Percentiles rank a stretch among this genome's conserved stretches.
phyloP scores from a whole-genome alignment of 163 green algal species.

The Scenedesmus sp. region DNA sequence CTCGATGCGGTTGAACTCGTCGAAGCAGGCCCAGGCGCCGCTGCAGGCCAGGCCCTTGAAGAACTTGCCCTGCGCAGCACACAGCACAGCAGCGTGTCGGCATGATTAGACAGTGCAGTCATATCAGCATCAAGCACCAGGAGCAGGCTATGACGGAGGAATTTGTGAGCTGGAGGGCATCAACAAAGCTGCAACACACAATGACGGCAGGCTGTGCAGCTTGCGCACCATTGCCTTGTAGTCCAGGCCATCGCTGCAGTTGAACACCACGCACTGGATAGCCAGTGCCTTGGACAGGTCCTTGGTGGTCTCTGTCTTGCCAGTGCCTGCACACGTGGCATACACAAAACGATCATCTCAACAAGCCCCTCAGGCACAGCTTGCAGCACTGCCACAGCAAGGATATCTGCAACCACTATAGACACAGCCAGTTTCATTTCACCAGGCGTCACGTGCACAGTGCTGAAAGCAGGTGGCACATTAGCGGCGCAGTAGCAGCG shows the following conservation, averaged over 20 bases:
- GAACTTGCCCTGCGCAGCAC: constrained; percentile 68
- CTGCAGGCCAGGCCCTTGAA: constrained; percentile 90
- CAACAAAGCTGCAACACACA: not conserved
- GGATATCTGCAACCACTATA: not conserved
- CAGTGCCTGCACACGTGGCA: constrained; percentile 66
- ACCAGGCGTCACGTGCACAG: no score
- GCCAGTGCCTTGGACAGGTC: constrained; percentile 87
- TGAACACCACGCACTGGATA: constrained; percentile 92
- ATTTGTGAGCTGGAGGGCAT: not conserved
- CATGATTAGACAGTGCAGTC: not conserved
- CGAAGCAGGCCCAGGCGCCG: constrained; percentile 87
- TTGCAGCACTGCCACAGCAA: not conserved
- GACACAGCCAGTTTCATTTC: not conserved
- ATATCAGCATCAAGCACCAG: not conserved
- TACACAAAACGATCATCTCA: no score
- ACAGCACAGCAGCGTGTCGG: no score
- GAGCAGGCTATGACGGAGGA: not conserved
- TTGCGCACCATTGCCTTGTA: constrained; percentile 82
- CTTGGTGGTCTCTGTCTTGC: constrained; percentile 94
- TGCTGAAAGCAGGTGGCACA: no score
- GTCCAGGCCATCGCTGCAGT: constrained; percentile 88
- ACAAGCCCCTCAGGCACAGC: not conserved
- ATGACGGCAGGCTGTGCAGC: not conserved
- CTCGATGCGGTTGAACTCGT: constrained; percentile 93
- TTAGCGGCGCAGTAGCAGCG: no score